These are phyloP conservation scores for Scutellaria barbata DNA, from an alignment of 257 asterid species.

Conservation along the genomic window DNA sequence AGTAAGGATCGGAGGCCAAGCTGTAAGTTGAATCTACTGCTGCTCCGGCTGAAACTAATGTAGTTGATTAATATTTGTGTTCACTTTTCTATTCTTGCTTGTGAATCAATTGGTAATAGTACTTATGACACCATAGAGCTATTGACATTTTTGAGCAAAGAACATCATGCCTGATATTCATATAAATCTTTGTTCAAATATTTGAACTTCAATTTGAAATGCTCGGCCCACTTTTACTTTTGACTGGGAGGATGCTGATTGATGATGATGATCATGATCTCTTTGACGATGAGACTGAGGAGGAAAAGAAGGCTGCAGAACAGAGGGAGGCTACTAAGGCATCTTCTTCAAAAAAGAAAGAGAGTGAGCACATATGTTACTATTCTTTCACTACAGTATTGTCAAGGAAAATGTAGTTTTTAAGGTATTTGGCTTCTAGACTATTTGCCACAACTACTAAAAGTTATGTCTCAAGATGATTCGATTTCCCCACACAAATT, in stretches of 20 bases:
- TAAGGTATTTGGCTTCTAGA: background rate
- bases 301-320: slow-evolving; percentile 96
- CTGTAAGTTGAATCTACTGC: slow-evolving; percentile 55
- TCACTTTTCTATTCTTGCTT: background rate
- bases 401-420: background rate
- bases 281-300: slow-evolving; percentile 97
- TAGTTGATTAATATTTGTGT: slow-evolving; percentile 22
- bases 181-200: background rate
- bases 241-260: slow-evolving; percentile 53
- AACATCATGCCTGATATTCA: background rate
- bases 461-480: no score
- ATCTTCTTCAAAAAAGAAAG: slow-evolving; percentile 87
- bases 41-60: slow-evolving; percentile 47
- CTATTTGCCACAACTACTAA: background rate
- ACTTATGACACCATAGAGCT: background rate
- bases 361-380: slow-evolving; percentile 57
- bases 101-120: background rate
- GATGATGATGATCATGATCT: slow-evolving; percentile 91
- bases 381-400: background rate
- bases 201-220: background rate
- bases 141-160: background rate
- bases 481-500: no score
- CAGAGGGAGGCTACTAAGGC: slow-evolving; percentile 82
- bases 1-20: slow-evolving; percentile 64
- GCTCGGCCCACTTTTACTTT: background rate